Evolutionary conservation across 108 stramenopile genomes (phyloP), one percentile per base, ranked within the genome.

Genomic region (Seminavis robusta): DNA sequence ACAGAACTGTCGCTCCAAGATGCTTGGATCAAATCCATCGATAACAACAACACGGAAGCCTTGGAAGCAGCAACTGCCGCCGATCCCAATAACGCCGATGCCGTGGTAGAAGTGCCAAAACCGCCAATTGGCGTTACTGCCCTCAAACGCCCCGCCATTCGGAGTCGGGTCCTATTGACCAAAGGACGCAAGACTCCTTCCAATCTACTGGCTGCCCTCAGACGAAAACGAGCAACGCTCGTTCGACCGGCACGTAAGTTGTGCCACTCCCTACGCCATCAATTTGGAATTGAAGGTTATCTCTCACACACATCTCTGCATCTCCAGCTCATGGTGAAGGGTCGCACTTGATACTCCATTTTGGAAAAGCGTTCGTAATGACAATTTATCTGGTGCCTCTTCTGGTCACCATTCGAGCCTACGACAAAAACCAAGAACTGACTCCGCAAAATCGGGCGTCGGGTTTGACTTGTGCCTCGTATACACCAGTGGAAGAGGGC

Each of bases 361-460:
- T 87, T 75, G 89, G 76, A 20, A 56, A 45, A 29, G 80, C 81
- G 8, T 92, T 92, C 76, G 68, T 65, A 50, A 84, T 92, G 84
- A 79, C 76, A 25, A 80, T 92, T 41, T 86, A 80, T 59, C 62
- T 92, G 38, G 64, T 46, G 11, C 90, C 90, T 15, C 47, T 92
- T 7, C n/a, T 87, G 24, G 90, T 92, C 8, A 56, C 65, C 0
- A 52, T 90, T 20, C 71, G 83, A 44, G 89, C 84, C 20, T 63
- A 19, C 27, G 24, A 43, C 21, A 31, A 30, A 1, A 38, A 23
- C 23, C 45, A 1, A 20, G 21, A 24, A 38, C 9, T 21, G 10
- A 26, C 15, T 23, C 36, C 21, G 15, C 21, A 2, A 41, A 25
- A 29, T 8, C 31, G 33, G 4, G 32, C 44, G 32, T 30, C 66